Percentiles rank a stretch among this genome's conserved stretches.
These are phyloP conservation scores for Penicillium janthinellum DNA, from an alignment of 2,329 filamentous ascomycete genomes.

Conservation along the genomic window DNA sequence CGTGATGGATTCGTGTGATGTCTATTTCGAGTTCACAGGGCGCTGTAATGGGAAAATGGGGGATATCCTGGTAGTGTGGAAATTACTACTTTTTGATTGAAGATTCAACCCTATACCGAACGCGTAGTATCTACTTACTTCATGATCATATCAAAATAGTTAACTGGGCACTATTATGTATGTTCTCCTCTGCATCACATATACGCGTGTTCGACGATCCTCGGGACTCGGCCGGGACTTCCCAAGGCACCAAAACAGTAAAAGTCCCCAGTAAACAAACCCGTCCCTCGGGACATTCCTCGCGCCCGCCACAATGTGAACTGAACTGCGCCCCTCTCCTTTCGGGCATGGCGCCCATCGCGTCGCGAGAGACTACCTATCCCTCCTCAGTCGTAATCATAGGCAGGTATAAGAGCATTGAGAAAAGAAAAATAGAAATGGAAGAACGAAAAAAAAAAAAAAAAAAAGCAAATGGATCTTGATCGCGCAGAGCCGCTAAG, in stretches of 20 bases:
- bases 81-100: conserved; percentile 27
- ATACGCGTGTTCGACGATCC: too few relatives aligned
- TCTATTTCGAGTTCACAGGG: conserved; percentile 36
- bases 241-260: too few relatives aligned
- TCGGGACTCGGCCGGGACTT: too few relatives aligned
- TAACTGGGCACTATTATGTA: too few relatives aligned
- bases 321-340: too few relatives aligned
- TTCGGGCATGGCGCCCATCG: not conserved
- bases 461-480: not conserved
- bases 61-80: conserved; percentile 38
- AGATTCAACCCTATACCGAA: conserved; percentile 2
- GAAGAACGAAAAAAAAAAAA: not conserved
- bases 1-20: conserved; percentile 20
- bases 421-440: not conserved
- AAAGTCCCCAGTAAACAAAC: not conserved
- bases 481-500: not conserved
- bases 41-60: conserved; percentile 45
- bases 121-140: not conserved
- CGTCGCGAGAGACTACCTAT: not conserved
- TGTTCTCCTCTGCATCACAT: too few relatives aligned
- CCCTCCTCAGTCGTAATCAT: not conserved
- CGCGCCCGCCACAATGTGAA: not conserved
- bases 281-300: conserved; percentile 1
- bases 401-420: not conserved
- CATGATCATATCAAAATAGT: too few relatives aligned